Percentiles rank a stretch among this genome's conserved stretches.
Conservation (phyloP, 768 basidiomycete genomes). For the Suillus americanus region DNA sequence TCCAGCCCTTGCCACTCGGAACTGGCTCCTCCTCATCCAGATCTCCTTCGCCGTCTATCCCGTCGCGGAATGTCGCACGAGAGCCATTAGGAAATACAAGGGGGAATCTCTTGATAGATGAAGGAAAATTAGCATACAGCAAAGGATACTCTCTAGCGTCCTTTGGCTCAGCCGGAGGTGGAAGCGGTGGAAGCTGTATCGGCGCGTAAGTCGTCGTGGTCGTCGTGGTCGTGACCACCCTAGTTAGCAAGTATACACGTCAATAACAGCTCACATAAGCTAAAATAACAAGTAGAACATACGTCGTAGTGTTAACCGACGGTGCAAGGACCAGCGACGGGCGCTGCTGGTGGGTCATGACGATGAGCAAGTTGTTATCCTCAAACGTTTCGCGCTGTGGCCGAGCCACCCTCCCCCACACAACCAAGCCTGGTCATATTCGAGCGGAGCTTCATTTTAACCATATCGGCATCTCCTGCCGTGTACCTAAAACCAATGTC, state of each 20-base stretch:
- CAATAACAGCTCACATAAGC: conserved; percentile 11
- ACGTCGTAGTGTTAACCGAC: conserved; percentile 86
- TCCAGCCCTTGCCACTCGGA: conserved; percentile 70
- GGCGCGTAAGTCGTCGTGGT: conserved; percentile 89
- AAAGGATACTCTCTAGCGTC: conserved; percentile 82
- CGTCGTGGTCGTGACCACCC: conserved; percentile 89
- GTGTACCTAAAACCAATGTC: not conserved
- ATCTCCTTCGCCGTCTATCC: conserved; percentile 59
- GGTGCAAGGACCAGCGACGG: conserved; percentile 75
- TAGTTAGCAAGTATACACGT: conserved; percentile 34
- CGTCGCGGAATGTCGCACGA: conserved; percentile 78
- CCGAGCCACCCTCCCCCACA: conserved; percentile 32
- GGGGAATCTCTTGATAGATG: conserved; percentile 71
- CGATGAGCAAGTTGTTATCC: conserved; percentile 26
- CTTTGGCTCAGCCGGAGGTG: conserved; percentile 67
- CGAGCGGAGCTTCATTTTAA: conserved; percentile 23
- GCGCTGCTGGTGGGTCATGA: conserved; percentile 63
- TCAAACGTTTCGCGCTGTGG: conserved; percentile 23
- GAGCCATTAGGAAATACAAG: conserved; percentile 80
- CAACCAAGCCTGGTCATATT: conserved; percentile 29
- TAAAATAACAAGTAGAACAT: conserved; percentile 28
- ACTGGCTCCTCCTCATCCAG: conserved; percentile 73
- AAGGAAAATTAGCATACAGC: conserved; percentile 70
- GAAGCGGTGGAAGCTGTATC: conserved; percentile 76
- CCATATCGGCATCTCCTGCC: conserved; percentile 21